phyloP scores from a whole-genome alignment of 768 basidiomycete genomes.

The button mushroom (Agaricus bisporus) region DNA sequence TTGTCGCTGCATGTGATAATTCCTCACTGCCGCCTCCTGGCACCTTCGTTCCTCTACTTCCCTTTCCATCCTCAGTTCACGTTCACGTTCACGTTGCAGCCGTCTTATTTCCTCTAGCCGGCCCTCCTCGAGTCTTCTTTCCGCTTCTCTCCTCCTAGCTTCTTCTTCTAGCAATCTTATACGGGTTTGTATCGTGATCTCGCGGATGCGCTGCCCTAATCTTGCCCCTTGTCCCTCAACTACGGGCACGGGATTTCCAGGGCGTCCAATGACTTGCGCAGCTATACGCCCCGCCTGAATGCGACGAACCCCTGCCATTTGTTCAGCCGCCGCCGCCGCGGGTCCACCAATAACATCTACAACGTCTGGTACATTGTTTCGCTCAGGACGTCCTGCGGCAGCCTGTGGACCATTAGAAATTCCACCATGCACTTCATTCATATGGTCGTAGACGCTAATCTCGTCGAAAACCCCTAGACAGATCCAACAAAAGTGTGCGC shows the following conservation, averaged over 20 bases:
- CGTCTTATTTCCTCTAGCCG: too few relatives aligned
- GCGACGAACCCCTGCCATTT: constrained; percentile 2
- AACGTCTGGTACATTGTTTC: neutral
- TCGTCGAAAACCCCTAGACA: constrained; percentile 11
- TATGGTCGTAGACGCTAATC: constrained; percentile 9
- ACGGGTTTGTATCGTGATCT: too few relatives aligned
- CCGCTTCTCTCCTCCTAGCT: neutral
- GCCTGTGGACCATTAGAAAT: neutral
- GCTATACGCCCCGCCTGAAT: neutral
- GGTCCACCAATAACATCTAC: constrained; percentile 2
- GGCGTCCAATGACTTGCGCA: too few relatives aligned
- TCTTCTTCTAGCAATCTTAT: too few relatives aligned
- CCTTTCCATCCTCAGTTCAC: neutral
- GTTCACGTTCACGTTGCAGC: too few relatives aligned
- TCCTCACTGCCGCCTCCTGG: too few relatives aligned
- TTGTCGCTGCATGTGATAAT: too few relatives aligned
- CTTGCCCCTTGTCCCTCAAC: too few relatives aligned
- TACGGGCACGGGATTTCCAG: too few relatives aligned
- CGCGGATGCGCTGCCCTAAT: too few relatives aligned
- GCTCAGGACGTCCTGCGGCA: neutral
- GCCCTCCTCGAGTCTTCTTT: neutral
- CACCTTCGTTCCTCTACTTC: too few relatives aligned
- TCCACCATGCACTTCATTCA: constrained; percentile 10
- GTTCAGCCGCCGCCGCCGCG: constrained; percentile 8
- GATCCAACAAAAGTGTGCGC: constrained; percentile 30